phyloP scores from a whole-genome alignment of 2,329 filamentous ascomycete species.

The Grosmannia penicillata region DNA sequence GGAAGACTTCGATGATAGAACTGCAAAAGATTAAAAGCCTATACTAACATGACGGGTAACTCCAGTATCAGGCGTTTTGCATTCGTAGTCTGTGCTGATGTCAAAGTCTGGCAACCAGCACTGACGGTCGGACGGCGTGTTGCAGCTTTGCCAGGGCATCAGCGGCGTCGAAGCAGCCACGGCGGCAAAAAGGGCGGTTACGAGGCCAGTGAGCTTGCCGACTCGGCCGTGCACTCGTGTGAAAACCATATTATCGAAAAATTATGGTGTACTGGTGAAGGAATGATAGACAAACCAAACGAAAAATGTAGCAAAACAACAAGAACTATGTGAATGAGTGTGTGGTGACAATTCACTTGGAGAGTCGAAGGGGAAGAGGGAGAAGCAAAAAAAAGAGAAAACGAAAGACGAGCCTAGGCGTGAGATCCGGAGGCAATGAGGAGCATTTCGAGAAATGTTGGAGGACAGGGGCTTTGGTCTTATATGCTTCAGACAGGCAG shows the following conservation, averaged over 20 bases:
- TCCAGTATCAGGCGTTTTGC: constrained; percentile 8
- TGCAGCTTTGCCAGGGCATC: constrained; percentile 6
- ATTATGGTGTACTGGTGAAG: too few relatives aligned
- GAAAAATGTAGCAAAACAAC: too few relatives aligned
- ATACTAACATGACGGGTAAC: constrained; percentile 4
- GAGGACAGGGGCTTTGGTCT: too few relatives aligned
- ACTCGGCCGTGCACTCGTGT: not conserved
- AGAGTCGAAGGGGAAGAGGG: not conserved
- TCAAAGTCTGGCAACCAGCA: constrained; percentile 11
- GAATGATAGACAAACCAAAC: too few relatives aligned
- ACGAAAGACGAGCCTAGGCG: not conserved
- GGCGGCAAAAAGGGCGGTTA: not conserved
- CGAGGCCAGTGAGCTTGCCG: not conserved
- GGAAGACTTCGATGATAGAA: too few relatives aligned
- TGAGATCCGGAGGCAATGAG: not conserved
- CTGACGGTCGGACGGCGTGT: constrained; percentile 8
- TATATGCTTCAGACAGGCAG: too few relatives aligned
- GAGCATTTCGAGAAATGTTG: not conserved
- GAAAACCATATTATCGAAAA: too few relatives aligned
- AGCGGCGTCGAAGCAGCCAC: not conserved
- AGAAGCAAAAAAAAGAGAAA: not conserved
- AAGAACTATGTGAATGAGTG: too few relatives aligned
- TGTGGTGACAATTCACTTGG: too few relatives aligned
- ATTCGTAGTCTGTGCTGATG: constrained; percentile 13
- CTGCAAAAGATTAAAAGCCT: not conserved